Conservation (phyloP, 208 protist species). For the Porcisia hertigi region DNA sequence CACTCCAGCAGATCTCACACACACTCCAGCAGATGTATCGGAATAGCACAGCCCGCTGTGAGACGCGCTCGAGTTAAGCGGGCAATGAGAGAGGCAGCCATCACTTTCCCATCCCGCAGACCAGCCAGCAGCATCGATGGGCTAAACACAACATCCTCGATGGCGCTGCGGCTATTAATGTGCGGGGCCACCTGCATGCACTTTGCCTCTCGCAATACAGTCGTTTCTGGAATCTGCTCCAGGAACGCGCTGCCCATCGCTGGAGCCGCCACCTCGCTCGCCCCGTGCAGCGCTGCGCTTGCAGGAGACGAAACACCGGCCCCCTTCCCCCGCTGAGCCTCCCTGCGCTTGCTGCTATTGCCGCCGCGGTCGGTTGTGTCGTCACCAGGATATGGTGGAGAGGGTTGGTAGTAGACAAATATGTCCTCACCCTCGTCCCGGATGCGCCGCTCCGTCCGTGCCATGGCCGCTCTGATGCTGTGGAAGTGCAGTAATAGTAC, state of each 20-base stretch:
- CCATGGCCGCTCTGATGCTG: conserved; percentile 27
- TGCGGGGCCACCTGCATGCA: conserved; percentile 48
- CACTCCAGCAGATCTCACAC: neutral
- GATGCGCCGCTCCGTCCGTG: conserved; percentile 18
- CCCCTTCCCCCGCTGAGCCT: neutral
- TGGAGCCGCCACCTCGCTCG: conserved; percentile 12
- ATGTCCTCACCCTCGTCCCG: conserved; percentile 37
- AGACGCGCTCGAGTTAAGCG: conserved; percentile 36
- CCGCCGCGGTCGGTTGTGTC: neutral
- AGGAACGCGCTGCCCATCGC: conserved; percentile 18
- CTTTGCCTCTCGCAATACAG: conserved; percentile 40
- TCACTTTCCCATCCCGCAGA: conserved; percentile 73
- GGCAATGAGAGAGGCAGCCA: conserved; percentile 66
- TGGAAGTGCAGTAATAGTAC: conserved; percentile 58
- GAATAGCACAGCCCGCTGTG: conserved; percentile 20
- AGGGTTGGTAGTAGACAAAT: conserved; percentile 35
- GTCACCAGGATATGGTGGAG: neutral
- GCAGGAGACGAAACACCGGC: neutral
- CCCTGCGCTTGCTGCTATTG: neutral
- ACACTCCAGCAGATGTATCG: conserved; percentile 15
- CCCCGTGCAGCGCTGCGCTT: conserved; percentile 4
- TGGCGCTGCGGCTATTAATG: conserved; percentile 29
- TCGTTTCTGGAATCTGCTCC: conserved; percentile 12
- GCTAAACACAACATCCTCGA: conserved; percentile 71
- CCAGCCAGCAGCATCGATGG: conserved; percentile 84